A percentile compares a stretch with the other conserved stretches of the same genome.
Evolutionary conservation across 208 protist genomes (phyloP).

Genomic region (Trypanosoma grayi): DNA sequence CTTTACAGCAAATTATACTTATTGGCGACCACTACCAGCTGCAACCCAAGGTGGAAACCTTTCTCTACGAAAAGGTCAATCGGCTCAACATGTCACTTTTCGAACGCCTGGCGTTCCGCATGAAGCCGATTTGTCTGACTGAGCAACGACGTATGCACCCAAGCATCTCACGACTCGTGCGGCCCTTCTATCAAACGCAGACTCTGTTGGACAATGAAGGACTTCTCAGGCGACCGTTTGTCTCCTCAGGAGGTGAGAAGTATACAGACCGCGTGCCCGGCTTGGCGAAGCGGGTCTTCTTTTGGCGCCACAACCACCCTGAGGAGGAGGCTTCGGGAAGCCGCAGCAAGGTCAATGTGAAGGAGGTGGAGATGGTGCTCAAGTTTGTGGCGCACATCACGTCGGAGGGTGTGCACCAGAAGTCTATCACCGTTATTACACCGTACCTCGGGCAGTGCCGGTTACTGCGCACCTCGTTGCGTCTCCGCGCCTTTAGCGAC

Average conservation of each 20-base stretch:
- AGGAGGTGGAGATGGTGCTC: slow-evolving; percentile 78
- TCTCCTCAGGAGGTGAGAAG: slow-evolving; percentile 29
- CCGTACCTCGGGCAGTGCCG: slow-evolving; percentile 93
- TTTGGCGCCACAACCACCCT: slow-evolving; percentile 85
- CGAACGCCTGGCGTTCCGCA: slow-evolving; percentile 67
- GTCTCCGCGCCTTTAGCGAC: slow-evolving; percentile 61
- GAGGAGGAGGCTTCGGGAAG: slow-evolving; percentile 78
- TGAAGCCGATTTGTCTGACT: slow-evolving; percentile 66
- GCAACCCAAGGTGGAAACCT: slow-evolving; percentile 91
- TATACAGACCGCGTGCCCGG: slow-evolving; percentile 57
- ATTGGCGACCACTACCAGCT: slow-evolving; percentile 93
- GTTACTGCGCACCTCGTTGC: slow-evolving; percentile 73
- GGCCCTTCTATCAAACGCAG: slow-evolving; percentile 81
- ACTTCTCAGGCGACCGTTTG: slow-evolving; percentile 53
- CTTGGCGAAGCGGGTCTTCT: slow-evolving; percentile 73
- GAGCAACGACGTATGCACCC: slow-evolving; percentile 92
- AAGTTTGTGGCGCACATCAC: slow-evolving; percentile 70
- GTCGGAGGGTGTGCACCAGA: slow-evolving; percentile 81
- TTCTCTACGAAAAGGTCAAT: slow-evolving; percentile 85
- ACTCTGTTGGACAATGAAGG: slow-evolving; percentile 58
- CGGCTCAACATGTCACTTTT: slow-evolving; percentile 89
- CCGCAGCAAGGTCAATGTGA: slow-evolving; percentile 86
- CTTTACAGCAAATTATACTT: slow-evolving; percentile 87
- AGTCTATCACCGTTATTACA: slow-evolving; percentile 92
- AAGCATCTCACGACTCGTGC: slow-evolving; percentile 73